phyloP scores from a whole-genome alignment of 805 yeast genomes.

The Monosporozyma aerobia region DNA sequence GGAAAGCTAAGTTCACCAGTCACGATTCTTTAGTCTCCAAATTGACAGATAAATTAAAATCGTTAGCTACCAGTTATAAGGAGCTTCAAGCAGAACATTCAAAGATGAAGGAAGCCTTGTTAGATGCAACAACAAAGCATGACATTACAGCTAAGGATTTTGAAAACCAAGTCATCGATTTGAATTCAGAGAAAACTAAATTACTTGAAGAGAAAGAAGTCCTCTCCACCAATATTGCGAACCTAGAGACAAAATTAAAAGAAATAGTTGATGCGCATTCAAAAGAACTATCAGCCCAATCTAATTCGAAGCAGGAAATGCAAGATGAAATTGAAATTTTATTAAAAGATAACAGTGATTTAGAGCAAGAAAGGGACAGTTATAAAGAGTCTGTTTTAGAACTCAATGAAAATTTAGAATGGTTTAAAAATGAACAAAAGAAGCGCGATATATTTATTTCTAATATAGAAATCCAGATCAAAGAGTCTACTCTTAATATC shows the following conservation, averaged over 20 bases:
- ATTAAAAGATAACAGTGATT: neutral
- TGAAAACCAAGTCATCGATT: constrained; percentile 8
- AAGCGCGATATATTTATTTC: neutral
- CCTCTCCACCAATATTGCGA: constrained; percentile 1
- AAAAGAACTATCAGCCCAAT: neutral
- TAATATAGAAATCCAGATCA: neutral
- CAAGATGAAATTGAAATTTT: neutral
- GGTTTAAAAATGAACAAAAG: neutral
- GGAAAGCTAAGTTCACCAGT: constrained; percentile 21
- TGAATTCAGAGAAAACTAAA: constrained; percentile 5
- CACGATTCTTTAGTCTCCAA: constrained; percentile 33
- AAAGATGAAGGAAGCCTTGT: constrained; percentile 10
- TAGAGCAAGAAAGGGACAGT: neutral
- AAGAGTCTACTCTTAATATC: neutral
- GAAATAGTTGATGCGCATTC: neutral
- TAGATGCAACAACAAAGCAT: constrained; percentile 6
- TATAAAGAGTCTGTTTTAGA: neutral
- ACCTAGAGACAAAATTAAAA: constrained; percentile 4
- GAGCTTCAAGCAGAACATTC: constrained; percentile 22
- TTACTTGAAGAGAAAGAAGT: constrained; percentile 6
- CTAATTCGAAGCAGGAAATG: neutral
- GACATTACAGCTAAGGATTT: constrained; percentile 8
- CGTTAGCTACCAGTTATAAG: constrained; percentile 31
- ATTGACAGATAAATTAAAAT: constrained; percentile 38
- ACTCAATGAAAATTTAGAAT: neutral